Conservation (phyloP, 192 early-diverging fungal species). For the Chytriomyces confervae region DNA sequence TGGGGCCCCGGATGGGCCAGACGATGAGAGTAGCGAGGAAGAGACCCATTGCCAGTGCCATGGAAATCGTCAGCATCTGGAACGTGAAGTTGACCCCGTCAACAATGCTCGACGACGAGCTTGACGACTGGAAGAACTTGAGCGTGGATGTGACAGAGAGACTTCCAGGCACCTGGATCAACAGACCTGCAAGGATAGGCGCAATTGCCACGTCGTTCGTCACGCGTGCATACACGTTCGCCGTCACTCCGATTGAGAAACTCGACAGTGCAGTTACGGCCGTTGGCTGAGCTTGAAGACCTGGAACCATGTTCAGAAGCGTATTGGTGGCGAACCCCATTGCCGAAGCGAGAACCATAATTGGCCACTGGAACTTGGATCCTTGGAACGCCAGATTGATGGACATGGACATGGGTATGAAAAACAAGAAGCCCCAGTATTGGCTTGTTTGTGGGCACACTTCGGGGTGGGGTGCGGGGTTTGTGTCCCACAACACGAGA, state of each 20-base stretch:
- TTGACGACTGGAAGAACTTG: constrained; percentile 52
- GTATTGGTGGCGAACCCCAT: constrained; percentile 72
- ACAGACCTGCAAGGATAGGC: constrained; percentile 79
- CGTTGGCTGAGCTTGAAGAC: constrained; percentile 46
- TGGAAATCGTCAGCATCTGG: constrained; percentile 51
- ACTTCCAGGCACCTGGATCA: constrained; percentile 82
- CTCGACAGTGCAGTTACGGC: constrained; percentile 65
- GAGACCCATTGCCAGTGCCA: constrained; percentile 48
- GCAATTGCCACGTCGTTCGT: constrained; percentile 77
- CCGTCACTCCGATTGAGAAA: constrained; percentile 77
- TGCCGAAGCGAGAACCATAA: constrained; percentile 70
- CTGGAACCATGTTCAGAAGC: constrained; percentile 61
- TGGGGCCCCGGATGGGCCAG: constrained; percentile 53
- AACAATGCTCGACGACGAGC: background rate
- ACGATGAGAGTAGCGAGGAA: constrained; percentile 51
- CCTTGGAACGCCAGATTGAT: constrained; percentile 68
- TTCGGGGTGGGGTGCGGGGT: background rate
- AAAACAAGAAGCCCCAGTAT: constrained; percentile 63
- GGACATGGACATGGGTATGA: constrained; percentile 57
- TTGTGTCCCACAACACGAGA: constrained; percentile 17
- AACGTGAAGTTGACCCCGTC: constrained; percentile 48
- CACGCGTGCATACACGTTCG: constrained; percentile 78
- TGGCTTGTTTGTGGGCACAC: constrained; percentile 13
- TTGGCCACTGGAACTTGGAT: constrained; percentile 61
- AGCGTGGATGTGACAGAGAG: constrained; percentile 69